phyloP scores from a whole-genome alignment of 345 rosid genomes.

The Citrus maxima region DNA sequence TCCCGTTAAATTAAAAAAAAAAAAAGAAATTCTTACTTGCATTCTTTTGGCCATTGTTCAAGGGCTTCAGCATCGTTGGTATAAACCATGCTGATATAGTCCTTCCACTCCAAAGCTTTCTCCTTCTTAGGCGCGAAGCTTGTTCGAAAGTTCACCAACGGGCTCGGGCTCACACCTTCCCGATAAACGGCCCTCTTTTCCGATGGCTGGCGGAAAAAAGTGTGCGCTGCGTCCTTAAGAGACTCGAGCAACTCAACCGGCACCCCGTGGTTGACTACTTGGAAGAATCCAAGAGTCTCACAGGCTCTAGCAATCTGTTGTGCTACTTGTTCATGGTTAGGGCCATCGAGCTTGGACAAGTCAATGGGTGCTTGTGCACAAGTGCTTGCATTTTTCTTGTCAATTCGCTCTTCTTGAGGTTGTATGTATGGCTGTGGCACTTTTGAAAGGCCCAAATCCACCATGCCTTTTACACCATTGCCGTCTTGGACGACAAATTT shows the following conservation, averaged over 20 bases:
- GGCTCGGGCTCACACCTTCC: conserved; percentile 44
- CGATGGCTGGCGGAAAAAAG: conserved; percentile 36
- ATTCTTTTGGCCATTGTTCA: conserved; percentile 46
- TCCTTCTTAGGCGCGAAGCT: conserved; percentile 60
- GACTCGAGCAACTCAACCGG: conserved; percentile 41
- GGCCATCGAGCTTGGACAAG: conserved; percentile 38
- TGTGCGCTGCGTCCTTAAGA: conserved; percentile 40
- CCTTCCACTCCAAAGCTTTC: conserved; percentile 66
- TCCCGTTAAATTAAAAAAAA: too few species aligned
- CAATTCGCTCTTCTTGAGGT: conserved; percentile 41
- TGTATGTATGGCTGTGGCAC: conserved; percentile 36
- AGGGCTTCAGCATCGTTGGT: conserved; percentile 52
- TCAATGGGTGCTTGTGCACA: conserved; percentile 36
- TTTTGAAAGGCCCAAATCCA: conserved; percentile 39
- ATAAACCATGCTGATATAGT: conserved; percentile 49
- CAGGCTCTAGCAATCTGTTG: conserved; percentile 42
- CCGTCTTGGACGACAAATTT: conserved; percentile 51
- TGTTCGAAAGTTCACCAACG: conserved; percentile 46
- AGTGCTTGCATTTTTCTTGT: conserved; percentile 17
- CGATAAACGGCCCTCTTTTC: conserved; percentile 43
- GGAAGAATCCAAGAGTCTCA: conserved; percentile 54
- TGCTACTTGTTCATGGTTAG: conserved; percentile 32
- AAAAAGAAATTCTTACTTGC: conserved; percentile 31
- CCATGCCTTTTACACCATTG: conserved; percentile 54
- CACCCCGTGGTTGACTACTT: conserved; percentile 59